These are phyloP conservation scores for Aurantiochytrium sp. DNA, from an alignment of 108 stramenopile genomes.

Conservation along the genomic window DNA sequence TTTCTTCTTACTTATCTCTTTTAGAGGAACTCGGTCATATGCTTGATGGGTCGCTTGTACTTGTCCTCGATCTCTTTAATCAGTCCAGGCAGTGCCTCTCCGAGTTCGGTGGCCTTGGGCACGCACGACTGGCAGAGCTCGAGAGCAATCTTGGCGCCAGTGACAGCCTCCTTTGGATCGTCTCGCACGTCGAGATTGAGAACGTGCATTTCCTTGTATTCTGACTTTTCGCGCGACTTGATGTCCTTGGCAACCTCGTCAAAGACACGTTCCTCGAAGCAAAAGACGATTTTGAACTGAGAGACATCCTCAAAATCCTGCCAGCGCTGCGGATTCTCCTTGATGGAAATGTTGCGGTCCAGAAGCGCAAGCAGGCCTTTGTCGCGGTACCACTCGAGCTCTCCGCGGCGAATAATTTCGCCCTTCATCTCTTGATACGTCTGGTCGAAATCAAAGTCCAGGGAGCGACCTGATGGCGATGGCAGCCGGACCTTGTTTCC, in stretches of 20 bases:
- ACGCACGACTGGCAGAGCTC: not conserved
- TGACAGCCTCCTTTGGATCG: not conserved
- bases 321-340: conserved; percentile 15
- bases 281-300: conserved; percentile 3
- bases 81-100: not conserved
- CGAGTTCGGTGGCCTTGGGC: not conserved
- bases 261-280: conserved; percentile 13
- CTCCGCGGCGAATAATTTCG: not conserved
- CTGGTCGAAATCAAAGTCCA: not conserved
- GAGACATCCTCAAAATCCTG: not conserved
- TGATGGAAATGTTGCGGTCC: conserved; percentile 3
- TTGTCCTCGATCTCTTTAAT: not conserved
- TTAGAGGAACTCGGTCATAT: not conserved
- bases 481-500: conserved; percentile 19
- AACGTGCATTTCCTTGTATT: not conserved
- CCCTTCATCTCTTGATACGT: not conserved
- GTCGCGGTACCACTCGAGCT: conserved; percentile 11
- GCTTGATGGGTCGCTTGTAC: not conserved
- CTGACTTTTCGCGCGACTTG: not conserved
- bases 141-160: conserved; percentile 8
- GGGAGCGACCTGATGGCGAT: not conserved
- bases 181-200: not conserved
- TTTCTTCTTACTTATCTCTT: no score
- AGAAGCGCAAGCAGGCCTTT: not conserved
- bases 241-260: conserved; percentile 4